Evolutionary conservation across 1,284 basidiomycete genomes (phyloP).

Genomic region (Irpex rosettiformis): DNA sequence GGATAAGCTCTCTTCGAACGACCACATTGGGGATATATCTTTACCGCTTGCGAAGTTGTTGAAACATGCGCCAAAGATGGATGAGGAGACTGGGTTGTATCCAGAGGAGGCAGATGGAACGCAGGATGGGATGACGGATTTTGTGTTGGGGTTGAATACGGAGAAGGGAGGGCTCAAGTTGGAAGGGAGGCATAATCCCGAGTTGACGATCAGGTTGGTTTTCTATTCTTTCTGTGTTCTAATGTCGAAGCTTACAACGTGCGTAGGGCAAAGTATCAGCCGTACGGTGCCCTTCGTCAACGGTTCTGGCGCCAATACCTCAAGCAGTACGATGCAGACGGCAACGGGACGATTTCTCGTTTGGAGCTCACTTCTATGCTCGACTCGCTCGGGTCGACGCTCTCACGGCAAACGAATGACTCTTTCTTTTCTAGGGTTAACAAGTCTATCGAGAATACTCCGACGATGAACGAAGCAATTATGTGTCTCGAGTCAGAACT

Average conservation of each 20-base stretch:
- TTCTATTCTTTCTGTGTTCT: not conserved
- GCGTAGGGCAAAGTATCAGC: constrained; percentile 90
- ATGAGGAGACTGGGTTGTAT: constrained; percentile 74
- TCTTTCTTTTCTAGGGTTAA: constrained; percentile 74
- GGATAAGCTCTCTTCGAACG: constrained; percentile 91
- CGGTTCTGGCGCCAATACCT: constrained; percentile 92
- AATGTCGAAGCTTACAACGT: not conserved
- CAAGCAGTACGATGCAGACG: constrained; percentile 89
- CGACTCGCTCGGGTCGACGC: constrained; percentile 93
- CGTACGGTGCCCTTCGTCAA: constrained; percentile 88
- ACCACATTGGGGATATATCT: constrained; percentile 76
- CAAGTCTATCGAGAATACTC: constrained; percentile 69
- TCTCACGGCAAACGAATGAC: constrained; percentile 77
- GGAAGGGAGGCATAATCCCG: constrained; percentile 64
- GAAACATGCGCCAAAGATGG: constrained; percentile 68
- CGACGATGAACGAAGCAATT: constrained; percentile 80
- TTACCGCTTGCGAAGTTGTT: constrained; percentile 74
- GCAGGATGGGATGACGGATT: constrained; percentile 65
- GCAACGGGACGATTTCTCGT: constrained; percentile 74
- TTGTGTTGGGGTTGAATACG: constrained; percentile 51
- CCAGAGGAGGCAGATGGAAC: constrained; percentile 45
- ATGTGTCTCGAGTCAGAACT: constrained; percentile 81
- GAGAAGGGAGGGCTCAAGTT: constrained; percentile 55
- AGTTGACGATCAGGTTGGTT: constrained; percentile 59
- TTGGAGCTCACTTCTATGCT: constrained; percentile 95